A percentile compares a stretch with the other conserved stretches of the same genome.
These are phyloP conservation scores for Bertia moriformis DNA, from an alignment of 2,329 filamentous ascomycete genomes.

Conservation along the genomic window DNA sequence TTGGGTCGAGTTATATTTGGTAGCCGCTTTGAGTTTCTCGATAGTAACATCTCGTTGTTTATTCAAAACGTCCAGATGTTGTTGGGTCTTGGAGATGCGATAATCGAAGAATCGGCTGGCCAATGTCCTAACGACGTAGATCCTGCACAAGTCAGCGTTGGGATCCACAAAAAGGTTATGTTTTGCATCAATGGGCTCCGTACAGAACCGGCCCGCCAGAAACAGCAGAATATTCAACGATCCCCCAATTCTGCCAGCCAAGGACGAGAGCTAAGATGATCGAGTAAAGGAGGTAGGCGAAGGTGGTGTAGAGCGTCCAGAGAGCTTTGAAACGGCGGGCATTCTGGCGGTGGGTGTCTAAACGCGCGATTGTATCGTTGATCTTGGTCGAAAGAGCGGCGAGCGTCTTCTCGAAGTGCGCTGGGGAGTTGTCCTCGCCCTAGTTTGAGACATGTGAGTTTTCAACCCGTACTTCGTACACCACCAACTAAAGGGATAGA, in stretches of 20 bases:
- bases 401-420: slow-evolving; percentile 83
- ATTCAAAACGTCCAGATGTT: slow-evolving; percentile 59
- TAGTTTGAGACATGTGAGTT: slow-evolving; percentile 18
- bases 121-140: slow-evolving; percentile 57
- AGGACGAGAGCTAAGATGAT: slow-evolving; percentile 74
- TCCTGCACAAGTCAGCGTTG: slow-evolving; percentile 32
- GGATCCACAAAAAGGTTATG: not conserved
- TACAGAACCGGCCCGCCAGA: slow-evolving; percentile 67
- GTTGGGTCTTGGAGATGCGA: slow-evolving; percentile 56
- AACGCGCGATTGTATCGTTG: slow-evolving; percentile 52
- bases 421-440: slow-evolving; percentile 69
- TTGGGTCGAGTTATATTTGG: slow-evolving; percentile 89
- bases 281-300: slow-evolving; percentile 76
- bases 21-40: slow-evolving; percentile 84
- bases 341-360: slow-evolving; percentile 59
- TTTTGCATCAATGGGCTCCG: slow-evolving; percentile 10
- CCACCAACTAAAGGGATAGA: not conserved
- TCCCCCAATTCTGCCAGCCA: slow-evolving; percentile 65
- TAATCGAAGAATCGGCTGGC: slow-evolving; percentile 66
- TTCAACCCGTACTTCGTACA: not conserved
- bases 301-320: slow-evolving; percentile 78
- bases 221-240: slow-evolving; percentile 65
- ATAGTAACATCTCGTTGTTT: slow-evolving; percentile 76
- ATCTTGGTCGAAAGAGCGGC: slow-evolving; percentile 74
- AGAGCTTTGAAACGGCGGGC: slow-evolving; percentile 70